Base-by-base conservation (phyloP, 1,284 basidiomycete genomes). In the Boletellus deceptivus region DNA sequence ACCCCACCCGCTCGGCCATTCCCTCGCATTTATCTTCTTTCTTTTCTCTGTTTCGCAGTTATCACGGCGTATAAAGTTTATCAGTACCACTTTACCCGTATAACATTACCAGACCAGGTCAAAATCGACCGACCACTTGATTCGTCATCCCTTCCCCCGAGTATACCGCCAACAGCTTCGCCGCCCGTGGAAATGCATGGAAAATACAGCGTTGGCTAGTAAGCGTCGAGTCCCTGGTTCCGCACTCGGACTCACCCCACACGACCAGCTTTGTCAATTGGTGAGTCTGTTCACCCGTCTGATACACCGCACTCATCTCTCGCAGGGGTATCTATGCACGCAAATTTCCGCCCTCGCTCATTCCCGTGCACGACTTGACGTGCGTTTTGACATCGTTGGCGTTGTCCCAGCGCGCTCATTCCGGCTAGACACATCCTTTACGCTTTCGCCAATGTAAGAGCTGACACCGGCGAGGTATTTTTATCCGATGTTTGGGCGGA, bases 401-500 rank as follows among this genome's bases (percentile, higher is more conserved):
- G 20, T 9, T 43, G 41, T 41, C 42, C 41, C 49, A 56, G 44
- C 45, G 46, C 47, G 45, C 52, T 59, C 43, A 58, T 22, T 20
- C 43, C 35, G 6, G 29, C 33, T 59, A 89, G 86, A 38, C 89
- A 92, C 63, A 81, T 92, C 50, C 78, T 92, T 16, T 92, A 91
- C 62, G 90, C 95, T 0, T 98, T 98, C 61, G 95, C 91, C 34
- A 91, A 98, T 61, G 72, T 98, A 59, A 84, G 82, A 58, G 72
- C 84, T 29, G 87, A 92, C 40, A 79, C 85, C 0, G 93, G 93
- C 22, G 91, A 91, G 63, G 92, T 94, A n/a, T 70, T 80, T 60
- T 73, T 98, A 47, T 93, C 91, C 34, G 96, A 98, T 64, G 70
- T 78, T 3, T 98, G 95, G 95, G 86, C 93, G 0, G 96, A 98